Conservation (phyloP, 345 rosid genomes). For the Eucalyptus camaldulensis region DNA sequence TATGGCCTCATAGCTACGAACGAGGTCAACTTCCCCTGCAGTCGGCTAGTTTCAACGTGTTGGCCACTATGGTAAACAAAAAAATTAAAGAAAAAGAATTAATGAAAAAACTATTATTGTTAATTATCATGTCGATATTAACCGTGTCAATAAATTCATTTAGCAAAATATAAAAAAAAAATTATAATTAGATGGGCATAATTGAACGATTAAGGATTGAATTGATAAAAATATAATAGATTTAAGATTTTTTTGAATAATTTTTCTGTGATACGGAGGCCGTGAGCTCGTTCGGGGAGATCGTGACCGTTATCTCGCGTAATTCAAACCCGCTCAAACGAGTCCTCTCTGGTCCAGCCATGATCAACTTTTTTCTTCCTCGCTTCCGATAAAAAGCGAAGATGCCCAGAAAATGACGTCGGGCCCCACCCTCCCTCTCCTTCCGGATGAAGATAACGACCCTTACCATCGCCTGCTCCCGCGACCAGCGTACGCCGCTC, state of each 20-base stretch:
- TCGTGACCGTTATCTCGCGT: too few species aligned
- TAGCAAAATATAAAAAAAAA: too few species aligned
- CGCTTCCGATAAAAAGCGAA: background rate
- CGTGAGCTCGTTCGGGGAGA: background rate
- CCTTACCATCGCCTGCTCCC: background rate
- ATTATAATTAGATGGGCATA: too few species aligned
- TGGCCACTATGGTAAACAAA: accelerated
- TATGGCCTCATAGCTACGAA: accelerated
- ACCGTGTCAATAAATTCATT: accelerated
- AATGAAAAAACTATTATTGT: too few species aligned
- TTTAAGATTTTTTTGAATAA: too few species aligned
- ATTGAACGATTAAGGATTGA: too few species aligned
- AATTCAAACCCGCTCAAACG: too few species aligned
- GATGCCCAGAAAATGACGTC: background rate
- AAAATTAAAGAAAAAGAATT: accelerated
- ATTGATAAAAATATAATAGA: accelerated
- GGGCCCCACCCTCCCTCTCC: background rate
- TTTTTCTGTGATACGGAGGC: too few species aligned
- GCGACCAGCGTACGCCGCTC: background rate
- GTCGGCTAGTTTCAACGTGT: accelerated
- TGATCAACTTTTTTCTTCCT: background rate
- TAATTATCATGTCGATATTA: background rate
- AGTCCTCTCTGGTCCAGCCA: background rate
- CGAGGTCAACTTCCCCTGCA: accelerated
- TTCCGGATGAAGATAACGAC: background rate